Evolutionary conservation across 805 yeast species (phyloP), one percentile per base, ranked within the genome.

Genomic region (Barnettozyma populi): DNA sequence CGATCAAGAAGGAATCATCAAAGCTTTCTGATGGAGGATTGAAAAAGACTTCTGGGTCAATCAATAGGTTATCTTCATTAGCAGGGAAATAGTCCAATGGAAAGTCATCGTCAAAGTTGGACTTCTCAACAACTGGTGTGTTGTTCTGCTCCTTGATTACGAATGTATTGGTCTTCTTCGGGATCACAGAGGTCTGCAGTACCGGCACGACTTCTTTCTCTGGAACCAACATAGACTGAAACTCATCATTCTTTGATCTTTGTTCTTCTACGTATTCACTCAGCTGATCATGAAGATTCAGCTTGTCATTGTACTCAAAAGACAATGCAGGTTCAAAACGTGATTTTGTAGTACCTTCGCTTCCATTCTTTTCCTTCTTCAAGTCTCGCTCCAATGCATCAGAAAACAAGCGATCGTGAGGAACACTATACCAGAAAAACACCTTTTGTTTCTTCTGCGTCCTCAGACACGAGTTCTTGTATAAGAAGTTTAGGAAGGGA

Each of bases 381-480:
- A 90, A 67, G 63, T 94, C 98, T 57, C 98, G 74, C 63, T 90
- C 97, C 40, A 94, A 68, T 0, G 97, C 97, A 66, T 94, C 98
- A 2, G 89, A 81, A 76, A 94, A 90, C 39, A 92, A 71, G 61
- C 85, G 82, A 61, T 90, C 96, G 66, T 92, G 98, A 21, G 94
- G 94, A 9, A 94, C 97, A 61, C 90, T 85, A 64, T 86, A 90
- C 98, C 98, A 94, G 65, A 85, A 89, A 63, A 92, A 92, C 38
- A 92, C 97, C 62, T 94, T 92, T 64, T 92, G 99, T 61, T 94
- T 92, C 75, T 92, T 92, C 60, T 92, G 97, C 0, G 99, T 92
- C 57, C 96, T 76, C 23, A 92, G 72, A 62, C 98, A 92, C 53
- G 83, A 81, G 63, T 92, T 87, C 60, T 84, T 86, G 67, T 86